Base-by-base conservation (phyloP, 495 filamentous ascomycete genomes). In the Lindgomyces ingoldianus region DNA sequence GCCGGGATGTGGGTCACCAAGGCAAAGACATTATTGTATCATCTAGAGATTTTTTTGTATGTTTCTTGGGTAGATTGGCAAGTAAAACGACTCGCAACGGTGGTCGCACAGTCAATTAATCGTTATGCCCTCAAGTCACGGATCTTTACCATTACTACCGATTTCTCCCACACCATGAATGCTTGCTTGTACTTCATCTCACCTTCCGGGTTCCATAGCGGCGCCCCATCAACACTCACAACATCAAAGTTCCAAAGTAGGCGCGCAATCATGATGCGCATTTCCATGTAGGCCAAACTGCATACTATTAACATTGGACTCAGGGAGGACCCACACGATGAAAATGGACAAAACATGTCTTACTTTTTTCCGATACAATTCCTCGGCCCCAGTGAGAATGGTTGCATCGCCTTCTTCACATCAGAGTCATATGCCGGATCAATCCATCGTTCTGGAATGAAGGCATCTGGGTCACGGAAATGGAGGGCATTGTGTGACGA, bases 391-490 rank as follows among this genome's bases (percentile, higher is more conserved):
- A 68, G 52, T 4, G 60, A 57, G 30, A 68, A 68, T 4, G 59
- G 65, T 33, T 48, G 60, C 19, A 18, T 52, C 21, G 60, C 65
- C 12, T 45, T 41, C 48, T 64, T 68, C 51, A 46, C 27, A 21
- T 68, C 65, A 18, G 47, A 55, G 0, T 54, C 46, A 25, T 59
- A 67, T 3, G 19, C 33, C 21, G 18, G 16, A 45, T 44, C 33
- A 22, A 68, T 49, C 59, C 50, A 68, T 6, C 65, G 60, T 26
- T 68, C 65, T n/a, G 65, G 65, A 2, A 64, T 48, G 53, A 68
- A 68, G 3, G 21, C 44, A 21, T 68, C 65, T 14, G 65, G 60
- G 36, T 64, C 44, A 21, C 39, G 22, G 60, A 68, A 68, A 27
- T 68, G 58, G 1, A 14, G 8, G 12, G 65, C 36, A 27, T 33